phyloP scores from a whole-genome alignment of 2,329 filamentous ascomycete species.

The Cytospora piceicola region DNA sequence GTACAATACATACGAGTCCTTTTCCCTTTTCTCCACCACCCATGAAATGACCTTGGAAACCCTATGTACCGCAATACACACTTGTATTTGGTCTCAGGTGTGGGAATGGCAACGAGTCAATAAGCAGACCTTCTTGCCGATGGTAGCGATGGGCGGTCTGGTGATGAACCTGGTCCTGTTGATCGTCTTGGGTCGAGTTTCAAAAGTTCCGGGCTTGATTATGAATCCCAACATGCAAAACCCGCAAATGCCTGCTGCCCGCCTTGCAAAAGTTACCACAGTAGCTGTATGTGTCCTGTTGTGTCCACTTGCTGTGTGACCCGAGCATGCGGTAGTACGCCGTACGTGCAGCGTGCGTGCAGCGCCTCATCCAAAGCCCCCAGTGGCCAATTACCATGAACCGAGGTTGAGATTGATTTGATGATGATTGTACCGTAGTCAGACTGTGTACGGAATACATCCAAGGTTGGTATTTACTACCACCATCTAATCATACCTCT shows the following conservation, averaged over 20 bases:
- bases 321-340: conserved; percentile 17
- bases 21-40: conserved; percentile 10
- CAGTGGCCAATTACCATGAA: conserved; percentile 19
- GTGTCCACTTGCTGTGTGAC: conserved; percentile 20
- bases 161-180: neutral
- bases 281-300: conserved; percentile 15
- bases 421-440: conserved; percentile 2
- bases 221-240: conserved; percentile 15
- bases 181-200: conserved; percentile 29
- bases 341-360: neutral
- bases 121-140: conserved; percentile 3
- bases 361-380: conserved; percentile 20
- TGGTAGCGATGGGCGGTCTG: conserved; percentile 14
- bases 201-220: conserved; percentile 21
- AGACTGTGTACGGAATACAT: neutral
- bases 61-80: neutral
- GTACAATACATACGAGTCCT: neutral
- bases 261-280: conserved; percentile 24
- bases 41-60: neutral
- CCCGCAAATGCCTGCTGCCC: neutral
- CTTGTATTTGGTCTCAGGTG: neutral
- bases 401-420: conserved; percentile 17
- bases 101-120: conserved; percentile 11
- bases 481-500: too few species aligned
- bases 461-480: neutral